Conservation (phyloP, 306 rosid species). For the Trifolium fragiferum region DNA sequence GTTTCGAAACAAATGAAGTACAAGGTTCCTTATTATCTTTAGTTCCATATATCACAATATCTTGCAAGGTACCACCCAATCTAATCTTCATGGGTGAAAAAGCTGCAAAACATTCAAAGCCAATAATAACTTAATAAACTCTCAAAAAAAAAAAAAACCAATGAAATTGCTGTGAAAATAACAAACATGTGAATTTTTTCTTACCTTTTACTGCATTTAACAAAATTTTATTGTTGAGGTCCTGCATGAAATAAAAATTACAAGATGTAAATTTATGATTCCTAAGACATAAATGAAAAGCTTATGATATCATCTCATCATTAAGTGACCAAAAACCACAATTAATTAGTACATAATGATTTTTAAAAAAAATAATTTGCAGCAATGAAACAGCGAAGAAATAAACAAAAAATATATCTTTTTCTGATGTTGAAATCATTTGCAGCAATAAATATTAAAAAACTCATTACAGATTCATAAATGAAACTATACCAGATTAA, state of each 20-base stretch:
- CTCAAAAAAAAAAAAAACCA: background rate
- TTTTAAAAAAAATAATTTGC: background rate
- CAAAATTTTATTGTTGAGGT: slow-evolving; percentile 67
- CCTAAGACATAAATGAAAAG: background rate
- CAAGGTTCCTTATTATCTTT: slow-evolving; percentile 59
- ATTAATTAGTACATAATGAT: slow-evolving; percentile 12
- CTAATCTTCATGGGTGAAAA: slow-evolving; percentile 89
- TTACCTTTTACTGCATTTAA: slow-evolving; percentile 87
- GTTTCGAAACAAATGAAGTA: slow-evolving; percentile 54
- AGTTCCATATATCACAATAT: slow-evolving; percentile 75
- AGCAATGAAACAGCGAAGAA: slow-evolving; percentile 19
- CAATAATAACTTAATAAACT: slow-evolving; percentile 15
- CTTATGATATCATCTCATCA: background rate
- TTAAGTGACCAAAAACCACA: slow-evolving; percentile 13
- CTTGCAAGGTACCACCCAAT: slow-evolving; percentile 92
- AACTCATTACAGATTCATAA: background rate
- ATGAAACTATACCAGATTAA: slow-evolving; percentile 71
- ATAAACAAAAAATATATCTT: background rate
- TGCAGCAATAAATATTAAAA: slow-evolving; percentile 12
- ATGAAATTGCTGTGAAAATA: slow-evolving; percentile 21
- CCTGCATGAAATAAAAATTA: slow-evolving; percentile 58
- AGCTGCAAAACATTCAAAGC: slow-evolving; percentile 63
- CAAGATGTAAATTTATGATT: slow-evolving; percentile 34
- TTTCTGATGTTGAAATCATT: background rate
- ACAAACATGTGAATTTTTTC: slow-evolving; percentile 6